Evolutionary conservation across 2,329 filamentous ascomycete species (phyloP), one percentile per base, ranked within the genome.

Genomic region (Penicillium glabrum): DNA sequence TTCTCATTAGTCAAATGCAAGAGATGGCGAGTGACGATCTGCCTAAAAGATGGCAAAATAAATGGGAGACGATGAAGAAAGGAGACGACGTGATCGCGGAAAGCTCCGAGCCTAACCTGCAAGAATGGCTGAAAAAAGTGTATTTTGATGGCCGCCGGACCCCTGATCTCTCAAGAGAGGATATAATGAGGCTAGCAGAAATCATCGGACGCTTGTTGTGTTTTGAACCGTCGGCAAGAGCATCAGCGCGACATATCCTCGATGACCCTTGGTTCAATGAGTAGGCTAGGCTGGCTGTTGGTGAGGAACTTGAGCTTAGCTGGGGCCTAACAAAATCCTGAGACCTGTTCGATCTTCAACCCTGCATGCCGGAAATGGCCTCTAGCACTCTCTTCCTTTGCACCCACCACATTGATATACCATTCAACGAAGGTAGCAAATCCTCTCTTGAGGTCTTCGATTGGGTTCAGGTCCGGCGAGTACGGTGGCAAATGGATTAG

Each of bases 101-200:
- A 47, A 61, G 26, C 19, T 14, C 63, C 0, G 62, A 53, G 6
- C 59, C 61, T 14, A 62, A 53, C 16, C 63, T 77, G 31, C 71
- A 76, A 53, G 60, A 72, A 54, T 77, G 72, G 72, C 57, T 76
- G 24, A 68, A 75, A 63, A 69, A 76, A 55, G 63, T 70, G 24
- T 75, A 77, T 51, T 77, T 75, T 63, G 67, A 74, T 53, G 61
- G 64, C 16, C 66, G 58, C 31, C 65, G 45, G n/a, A 67, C 11
- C 21, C 54, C 58, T 10, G 63, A 66, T 50, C 54, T 70, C 27
- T 62, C 61, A 49, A 51, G 48, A 46, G 66, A 66, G 23, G 68
- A 70, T 49, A 67, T 70, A 48, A 44, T 31, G 35, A 62, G 60
- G 47, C 55, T 72, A 37, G 62, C 62, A 24, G 6, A 53, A 47